Conservation (phyloP, 2,329 filamentous ascomycete species). For the Botryotinia narcissicola region DNA sequence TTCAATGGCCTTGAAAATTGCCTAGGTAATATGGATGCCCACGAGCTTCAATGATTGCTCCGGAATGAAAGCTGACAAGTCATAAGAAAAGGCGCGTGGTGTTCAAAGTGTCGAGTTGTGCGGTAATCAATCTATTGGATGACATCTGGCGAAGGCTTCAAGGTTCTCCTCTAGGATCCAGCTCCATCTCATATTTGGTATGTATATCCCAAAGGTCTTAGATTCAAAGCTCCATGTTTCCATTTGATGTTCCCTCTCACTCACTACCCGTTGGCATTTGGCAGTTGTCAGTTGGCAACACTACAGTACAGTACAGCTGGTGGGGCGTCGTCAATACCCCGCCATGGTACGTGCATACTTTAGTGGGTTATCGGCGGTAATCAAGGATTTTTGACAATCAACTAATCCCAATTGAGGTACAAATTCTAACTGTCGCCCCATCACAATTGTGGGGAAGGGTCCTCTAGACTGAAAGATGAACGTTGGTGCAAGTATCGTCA, state of each 20-base stretch:
- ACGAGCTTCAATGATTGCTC: conserved; percentile 16
- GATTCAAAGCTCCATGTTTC: background rate
- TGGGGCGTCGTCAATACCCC: background rate
- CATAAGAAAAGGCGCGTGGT: conserved; percentile 19
- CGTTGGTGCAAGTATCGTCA: background rate
- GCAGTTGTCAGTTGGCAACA: background rate
- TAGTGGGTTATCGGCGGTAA: background rate
- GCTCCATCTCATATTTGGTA: background rate
- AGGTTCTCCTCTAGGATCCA: background rate
- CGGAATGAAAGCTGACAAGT: conserved; percentile 19
- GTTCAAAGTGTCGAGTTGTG: background rate
- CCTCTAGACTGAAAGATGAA: background rate
- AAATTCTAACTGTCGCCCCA: background rate
- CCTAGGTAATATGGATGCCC: background rate
- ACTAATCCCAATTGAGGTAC: background rate
- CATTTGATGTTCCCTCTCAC: background rate
- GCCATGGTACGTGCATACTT: conserved; percentile 16
- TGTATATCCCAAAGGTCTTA: background rate
- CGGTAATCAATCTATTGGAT: background rate
- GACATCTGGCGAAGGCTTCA: background rate
- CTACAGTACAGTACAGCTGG: background rate
- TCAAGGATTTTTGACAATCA: background rate
- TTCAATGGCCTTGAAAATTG: background rate
- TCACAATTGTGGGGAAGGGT: background rate
- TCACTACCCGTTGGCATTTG: background rate